Evolutionary conservation across 1,139 yeast genomes (phyloP).

Genomic region (Sugiyamaella xylanicola): DNA sequence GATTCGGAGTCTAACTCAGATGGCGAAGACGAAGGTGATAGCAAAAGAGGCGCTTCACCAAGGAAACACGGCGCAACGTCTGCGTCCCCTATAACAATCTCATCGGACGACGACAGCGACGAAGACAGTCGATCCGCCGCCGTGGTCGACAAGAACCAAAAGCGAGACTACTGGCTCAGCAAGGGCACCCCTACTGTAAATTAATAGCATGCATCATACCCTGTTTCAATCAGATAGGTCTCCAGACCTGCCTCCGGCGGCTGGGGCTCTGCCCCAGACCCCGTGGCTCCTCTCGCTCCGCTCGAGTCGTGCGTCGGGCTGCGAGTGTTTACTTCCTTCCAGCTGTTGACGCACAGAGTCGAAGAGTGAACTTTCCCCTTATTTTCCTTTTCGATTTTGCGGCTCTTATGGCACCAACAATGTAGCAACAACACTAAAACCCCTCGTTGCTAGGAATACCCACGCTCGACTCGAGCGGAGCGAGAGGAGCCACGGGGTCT

Average conservation of each 20-base stretch:
- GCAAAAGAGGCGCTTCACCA: not conserved
- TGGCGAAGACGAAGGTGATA: too few species aligned
- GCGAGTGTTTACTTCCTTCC: too few species aligned
- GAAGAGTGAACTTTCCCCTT: too few species aligned
- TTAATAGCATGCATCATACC: not conserved
- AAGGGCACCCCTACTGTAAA: constrained; percentile 3
- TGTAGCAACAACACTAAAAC: too few species aligned
- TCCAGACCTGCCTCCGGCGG: not conserved
- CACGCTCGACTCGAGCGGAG: not conserved
- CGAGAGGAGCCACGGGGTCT: not conserved
- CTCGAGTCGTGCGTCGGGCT: too few species aligned
- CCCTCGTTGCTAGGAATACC: not conserved
- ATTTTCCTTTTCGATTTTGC: too few species aligned
- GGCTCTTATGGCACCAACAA: too few species aligned
- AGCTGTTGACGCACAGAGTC: too few species aligned
- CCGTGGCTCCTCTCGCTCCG: not conserved
- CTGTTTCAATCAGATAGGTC: too few species aligned
- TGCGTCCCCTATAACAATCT: constrained; percentile 1
- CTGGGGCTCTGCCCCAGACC: not conserved
- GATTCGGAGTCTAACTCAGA: constrained; percentile 8
- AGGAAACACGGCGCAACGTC: not conserved
- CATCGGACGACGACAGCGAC: constrained; percentile 6
- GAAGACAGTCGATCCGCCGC: constrained; percentile 12
- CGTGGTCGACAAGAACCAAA: constrained; percentile 9
- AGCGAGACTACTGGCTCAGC: constrained; percentile 12